These are phyloP conservation scores for Botryotinia globosa DNA, from an alignment of 2,329 filamentous ascomycete genomes.

Conservation along the genomic window DNA sequence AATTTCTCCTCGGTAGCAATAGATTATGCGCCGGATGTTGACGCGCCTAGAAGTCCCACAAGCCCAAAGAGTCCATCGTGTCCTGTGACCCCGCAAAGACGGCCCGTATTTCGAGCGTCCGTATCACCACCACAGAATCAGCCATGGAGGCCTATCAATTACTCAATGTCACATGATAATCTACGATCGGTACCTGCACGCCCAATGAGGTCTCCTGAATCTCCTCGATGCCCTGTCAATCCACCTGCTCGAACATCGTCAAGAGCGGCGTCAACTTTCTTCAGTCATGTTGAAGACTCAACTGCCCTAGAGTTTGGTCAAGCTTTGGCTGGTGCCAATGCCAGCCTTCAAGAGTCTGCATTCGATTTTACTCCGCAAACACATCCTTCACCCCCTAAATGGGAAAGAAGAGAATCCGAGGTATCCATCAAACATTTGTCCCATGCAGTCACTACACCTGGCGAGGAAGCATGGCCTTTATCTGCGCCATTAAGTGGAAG, in stretches of 20 bases:
- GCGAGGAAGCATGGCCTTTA: slow-evolving; percentile 48
- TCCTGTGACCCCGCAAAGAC: slow-evolving; percentile 26
- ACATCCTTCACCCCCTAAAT: slow-evolving; percentile 27
- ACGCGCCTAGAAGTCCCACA: slow-evolving; percentile 5
- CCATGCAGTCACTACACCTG: slow-evolving; percentile 45
- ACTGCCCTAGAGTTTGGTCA: slow-evolving; percentile 46
- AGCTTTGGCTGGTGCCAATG: slow-evolving; percentile 40
- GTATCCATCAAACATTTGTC: slow-evolving; percentile 33
- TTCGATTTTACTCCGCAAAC: slow-evolving; percentile 36
- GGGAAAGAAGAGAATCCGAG: slow-evolving; percentile 33
- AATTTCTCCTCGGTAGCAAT: slow-evolving; percentile 50
- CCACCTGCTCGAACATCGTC: slow-evolving; percentile 56
- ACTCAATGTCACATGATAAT: slow-evolving; percentile 40
- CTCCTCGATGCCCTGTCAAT: slow-evolving; percentile 42
- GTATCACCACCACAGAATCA: slow-evolving; percentile 41
- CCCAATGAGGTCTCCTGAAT: slow-evolving; percentile 48
- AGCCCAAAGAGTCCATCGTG: slow-evolving; percentile 23
- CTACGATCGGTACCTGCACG: slow-evolving; percentile 45
- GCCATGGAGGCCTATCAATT: slow-evolving; percentile 37
- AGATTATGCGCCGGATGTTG: slow-evolving; percentile 27
- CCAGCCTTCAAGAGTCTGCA: slow-evolving; percentile 46
- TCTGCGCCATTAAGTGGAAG: slow-evolving; percentile 29
- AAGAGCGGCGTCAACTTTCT: slow-evolving; percentile 49
- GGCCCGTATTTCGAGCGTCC: slow-evolving; percentile 13
- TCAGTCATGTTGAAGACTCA: slow-evolving; percentile 53